These are phyloP conservation scores for Solanum chacoense DNA, from an alignment of 305 asterid genomes.

Conservation along the genomic window DNA sequence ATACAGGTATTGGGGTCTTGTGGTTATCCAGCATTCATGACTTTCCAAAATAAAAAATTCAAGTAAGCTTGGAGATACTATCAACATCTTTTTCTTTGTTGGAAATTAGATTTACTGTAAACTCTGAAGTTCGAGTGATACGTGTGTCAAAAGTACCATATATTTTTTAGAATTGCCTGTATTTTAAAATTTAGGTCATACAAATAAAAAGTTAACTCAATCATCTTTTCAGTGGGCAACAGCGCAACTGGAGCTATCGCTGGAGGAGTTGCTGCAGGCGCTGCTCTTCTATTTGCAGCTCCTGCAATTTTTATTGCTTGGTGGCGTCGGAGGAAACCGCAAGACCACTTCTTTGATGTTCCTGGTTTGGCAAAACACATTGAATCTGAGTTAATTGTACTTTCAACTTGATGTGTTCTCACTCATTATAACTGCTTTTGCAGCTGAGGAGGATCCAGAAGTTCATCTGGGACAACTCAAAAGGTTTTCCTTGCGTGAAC, in stretches of 20 bases:
- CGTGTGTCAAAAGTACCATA: background rate
- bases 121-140: background rate
- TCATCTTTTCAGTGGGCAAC: slow-evolving; percentile 37
- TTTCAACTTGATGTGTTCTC: background rate
- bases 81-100: background rate
- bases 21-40: background rate
- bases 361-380: slow-evolving; percentile 37
- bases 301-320: slow-evolving; percentile 58
- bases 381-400: slow-evolving; percentile 1
- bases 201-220: background rate
- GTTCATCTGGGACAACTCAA: slow-evolving; percentile 67
- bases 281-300: slow-evolving; percentile 59
- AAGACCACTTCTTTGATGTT: slow-evolving; percentile 59
- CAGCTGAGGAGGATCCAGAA: slow-evolving; percentile 76
- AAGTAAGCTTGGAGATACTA: background rate
- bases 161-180: background rate
- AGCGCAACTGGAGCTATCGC: slow-evolving; percentile 66
- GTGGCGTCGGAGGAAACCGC: slow-evolving; percentile 43
- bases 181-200: background rate
- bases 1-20: background rate
- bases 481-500: slow-evolving; percentile 52
- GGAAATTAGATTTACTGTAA: background rate
- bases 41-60: background rate
- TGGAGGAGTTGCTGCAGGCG: slow-evolving; percentile 69
- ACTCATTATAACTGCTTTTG: background rate